Evolutionary conservation across 495 filamentous ascomycete genomes (phyloP).

Genomic region (Tuber calosporum): DNA sequence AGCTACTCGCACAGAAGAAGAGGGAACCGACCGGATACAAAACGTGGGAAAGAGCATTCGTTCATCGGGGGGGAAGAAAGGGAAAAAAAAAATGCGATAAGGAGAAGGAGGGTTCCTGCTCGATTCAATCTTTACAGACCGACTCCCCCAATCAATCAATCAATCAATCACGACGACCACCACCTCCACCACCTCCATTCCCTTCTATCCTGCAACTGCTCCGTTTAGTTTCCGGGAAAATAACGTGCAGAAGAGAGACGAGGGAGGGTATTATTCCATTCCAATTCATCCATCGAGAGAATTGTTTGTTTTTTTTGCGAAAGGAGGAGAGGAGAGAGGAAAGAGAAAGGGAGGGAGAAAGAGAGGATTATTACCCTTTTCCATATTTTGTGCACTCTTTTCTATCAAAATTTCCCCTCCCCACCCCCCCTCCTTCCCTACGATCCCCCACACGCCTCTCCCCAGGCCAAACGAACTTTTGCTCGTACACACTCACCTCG

Average conservation of each 20-base stretch:
- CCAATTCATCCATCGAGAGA: background rate
- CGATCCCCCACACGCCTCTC: background rate
- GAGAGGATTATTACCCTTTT: conserved; percentile 3
- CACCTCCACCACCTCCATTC: background rate
- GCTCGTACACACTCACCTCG: background rate
- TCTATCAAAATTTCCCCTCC: background rate
- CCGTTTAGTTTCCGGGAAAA: conserved; percentile 1
- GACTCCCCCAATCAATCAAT: background rate
- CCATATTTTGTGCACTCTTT: background rate
- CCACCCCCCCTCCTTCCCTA: background rate
- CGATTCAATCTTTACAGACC: background rate
- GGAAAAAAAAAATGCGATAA: background rate
- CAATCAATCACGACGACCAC: background rate
- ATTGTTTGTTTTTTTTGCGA: background rate
- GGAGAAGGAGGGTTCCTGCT: background rate
- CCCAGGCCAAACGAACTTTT: background rate
- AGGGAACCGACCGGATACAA: background rate
- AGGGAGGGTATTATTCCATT: background rate
- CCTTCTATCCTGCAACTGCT: background rate
- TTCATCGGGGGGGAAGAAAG: background rate
- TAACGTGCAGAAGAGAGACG: background rate
- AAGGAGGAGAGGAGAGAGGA: background rate
- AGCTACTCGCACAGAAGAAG: background rate
- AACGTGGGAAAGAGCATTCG: background rate
- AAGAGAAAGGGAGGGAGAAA: background rate